phyloP scores from a whole-genome alignment of 2,329 filamentous ascomycete genomes.

The Nemania bipapillata region DNA sequence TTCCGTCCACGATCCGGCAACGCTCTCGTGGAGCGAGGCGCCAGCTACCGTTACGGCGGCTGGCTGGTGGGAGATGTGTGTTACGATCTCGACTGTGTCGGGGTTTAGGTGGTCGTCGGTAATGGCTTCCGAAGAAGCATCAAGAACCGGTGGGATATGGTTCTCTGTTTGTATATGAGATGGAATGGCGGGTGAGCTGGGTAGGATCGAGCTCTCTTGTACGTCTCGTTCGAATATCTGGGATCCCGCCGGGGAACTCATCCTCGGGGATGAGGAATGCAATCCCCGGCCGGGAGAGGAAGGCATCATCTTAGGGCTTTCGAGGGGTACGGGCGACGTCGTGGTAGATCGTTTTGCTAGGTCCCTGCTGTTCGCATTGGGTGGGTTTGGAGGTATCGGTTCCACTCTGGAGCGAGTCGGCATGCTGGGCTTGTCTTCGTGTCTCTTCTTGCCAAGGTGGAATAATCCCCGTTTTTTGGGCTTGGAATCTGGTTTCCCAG shows the following conservation, averaged over 20 bases:
- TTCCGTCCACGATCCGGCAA: conserved; percentile 65
- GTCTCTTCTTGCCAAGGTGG: conserved; percentile 71
- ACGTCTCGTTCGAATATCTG: conserved; percentile 96
- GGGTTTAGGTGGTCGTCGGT: conserved; percentile 86
- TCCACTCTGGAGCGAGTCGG: conserved; percentile 51
- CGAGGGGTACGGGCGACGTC: conserved; percentile 57
- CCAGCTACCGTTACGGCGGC: conserved; percentile 75
- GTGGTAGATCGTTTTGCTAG: conserved; percentile 56
- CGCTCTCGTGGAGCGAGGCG: conserved; percentile 54
- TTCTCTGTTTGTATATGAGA: conserved; percentile 95
- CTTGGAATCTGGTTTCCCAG: conserved; percentile 54
- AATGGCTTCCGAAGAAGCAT: conserved; percentile 91
- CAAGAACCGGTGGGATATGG: conserved; percentile 88
- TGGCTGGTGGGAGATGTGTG: conserved; percentile 83
- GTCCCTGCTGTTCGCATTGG: conserved; percentile 46
- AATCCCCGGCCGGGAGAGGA: conserved; percentile 74
- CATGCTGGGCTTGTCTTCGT: conserved; percentile 55
- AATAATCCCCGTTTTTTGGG: conserved; percentile 68
- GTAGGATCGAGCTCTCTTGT: conserved; percentile 78
- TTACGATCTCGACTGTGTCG: conserved; percentile 92
- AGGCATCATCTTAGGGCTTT: conserved; percentile 61
- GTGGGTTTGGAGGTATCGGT: conserved; percentile 51
- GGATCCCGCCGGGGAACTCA: conserved; percentile 80
- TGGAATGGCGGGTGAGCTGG: conserved; percentile 86
- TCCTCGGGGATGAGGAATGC: conserved; percentile 74